Conservation (phyloP, 805 yeast species). For the Ogataea glucozyma region DNA sequence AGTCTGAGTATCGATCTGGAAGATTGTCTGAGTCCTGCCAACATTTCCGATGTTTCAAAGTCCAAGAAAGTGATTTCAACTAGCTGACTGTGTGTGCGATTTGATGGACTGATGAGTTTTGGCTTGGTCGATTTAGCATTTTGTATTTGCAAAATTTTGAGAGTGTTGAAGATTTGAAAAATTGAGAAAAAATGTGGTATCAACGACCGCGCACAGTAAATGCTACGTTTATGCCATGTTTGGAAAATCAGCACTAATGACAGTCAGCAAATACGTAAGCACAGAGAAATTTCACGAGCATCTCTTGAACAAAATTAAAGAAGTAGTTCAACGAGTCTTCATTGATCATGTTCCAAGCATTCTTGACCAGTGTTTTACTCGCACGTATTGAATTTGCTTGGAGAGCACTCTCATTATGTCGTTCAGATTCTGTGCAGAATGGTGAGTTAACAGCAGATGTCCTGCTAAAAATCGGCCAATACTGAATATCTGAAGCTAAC, state of each 20-base stretch:
- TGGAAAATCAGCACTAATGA: too few relatives aligned
- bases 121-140: neutral
- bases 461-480: too few relatives aligned
- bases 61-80: slow-evolving; percentile 8
- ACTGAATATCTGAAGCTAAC: too few relatives aligned
- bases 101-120: too few relatives aligned
- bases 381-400: too few relatives aligned
- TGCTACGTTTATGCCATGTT: slow-evolving; percentile 1
- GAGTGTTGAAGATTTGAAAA: slow-evolving; percentile 9
- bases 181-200: neutral
- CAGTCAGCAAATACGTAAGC: too few relatives aligned
- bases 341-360: too few relatives aligned
- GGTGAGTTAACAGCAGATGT: slow-evolving; percentile 35
- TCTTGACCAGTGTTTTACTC: too few relatives aligned
- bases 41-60: slow-evolving; percentile 14
- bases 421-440: slow-evolving; percentile 93
- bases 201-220: neutral
- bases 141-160: slow-evolving; percentile 9
- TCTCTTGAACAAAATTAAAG: too few relatives aligned
- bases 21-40: slow-evolving; percentile 21
- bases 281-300: too few relatives aligned
- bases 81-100: too few relatives aligned
- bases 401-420: slow-evolving; percentile 44
- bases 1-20: slow-evolving; percentile 25
- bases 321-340: too few relatives aligned